phyloP scores from a whole-genome alignment of 345 rosid genomes.

The Melaleuca quinquenervia region DNA sequence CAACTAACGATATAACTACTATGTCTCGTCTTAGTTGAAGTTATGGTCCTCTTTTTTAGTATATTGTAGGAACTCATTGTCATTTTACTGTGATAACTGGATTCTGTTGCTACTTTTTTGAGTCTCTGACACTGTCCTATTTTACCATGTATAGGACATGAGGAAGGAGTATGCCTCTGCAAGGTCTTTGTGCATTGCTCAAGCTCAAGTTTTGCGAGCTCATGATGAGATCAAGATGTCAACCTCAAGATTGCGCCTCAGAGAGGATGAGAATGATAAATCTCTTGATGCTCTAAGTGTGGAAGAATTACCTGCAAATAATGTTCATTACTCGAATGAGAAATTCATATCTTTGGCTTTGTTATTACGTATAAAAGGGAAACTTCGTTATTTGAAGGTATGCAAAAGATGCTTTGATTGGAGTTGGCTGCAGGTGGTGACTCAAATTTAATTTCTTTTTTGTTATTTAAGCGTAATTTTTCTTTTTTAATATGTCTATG shows the following conservation, averaged over 20 bases:
- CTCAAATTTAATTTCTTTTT: background rate
- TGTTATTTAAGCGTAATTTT: slow-evolving; percentile 1
- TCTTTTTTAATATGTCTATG: background rate
- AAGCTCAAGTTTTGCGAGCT: slow-evolving; percentile 78
- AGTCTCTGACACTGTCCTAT: background rate
- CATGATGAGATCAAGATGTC: slow-evolving; percentile 95
- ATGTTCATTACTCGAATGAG: slow-evolving; percentile 61
- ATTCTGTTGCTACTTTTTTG: background rate
- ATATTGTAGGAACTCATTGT: background rate
- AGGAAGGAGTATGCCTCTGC: slow-evolving; percentile 80
- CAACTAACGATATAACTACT: background rate
- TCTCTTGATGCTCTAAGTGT: slow-evolving; percentile 66
- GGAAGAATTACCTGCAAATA: slow-evolving; percentile 67
- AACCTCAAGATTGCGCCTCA: slow-evolving; percentile 67
- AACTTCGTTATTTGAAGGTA: slow-evolving; percentile 93
- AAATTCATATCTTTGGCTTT: slow-evolving; percentile 61
- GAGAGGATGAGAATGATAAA: slow-evolving; percentile 63
- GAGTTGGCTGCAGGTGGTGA: background rate
- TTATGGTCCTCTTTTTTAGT: background rate
- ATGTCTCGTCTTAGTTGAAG: background rate
- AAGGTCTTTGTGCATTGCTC: slow-evolving; percentile 69
- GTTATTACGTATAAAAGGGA: slow-evolving; percentile 59
- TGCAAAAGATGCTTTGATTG: background rate
- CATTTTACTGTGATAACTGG: background rate
- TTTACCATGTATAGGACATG: slow-evolving; percentile 42